Evolutionary conservation across 805 yeast genomes (phyloP).

Genomic region (Danielia oregonensis): DNA sequence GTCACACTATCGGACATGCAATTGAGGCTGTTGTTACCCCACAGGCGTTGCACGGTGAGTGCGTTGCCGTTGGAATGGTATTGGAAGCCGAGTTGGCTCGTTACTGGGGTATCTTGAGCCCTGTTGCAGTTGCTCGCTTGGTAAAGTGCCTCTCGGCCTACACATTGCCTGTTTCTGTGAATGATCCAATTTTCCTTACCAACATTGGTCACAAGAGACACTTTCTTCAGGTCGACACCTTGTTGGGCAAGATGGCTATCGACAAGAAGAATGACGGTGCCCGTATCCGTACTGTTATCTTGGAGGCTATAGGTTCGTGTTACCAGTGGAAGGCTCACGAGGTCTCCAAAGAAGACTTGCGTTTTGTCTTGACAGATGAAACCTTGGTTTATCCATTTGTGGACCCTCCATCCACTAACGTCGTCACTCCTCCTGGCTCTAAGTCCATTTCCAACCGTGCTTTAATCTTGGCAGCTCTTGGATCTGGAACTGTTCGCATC

Average conservation of each 20-base stretch:
- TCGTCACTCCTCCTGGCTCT: slow-evolving; percentile 88
- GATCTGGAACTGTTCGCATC: slow-evolving; percentile 77
- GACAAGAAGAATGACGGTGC: slow-evolving; percentile 96
- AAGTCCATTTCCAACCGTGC: slow-evolving; percentile 97
- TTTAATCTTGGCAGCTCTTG: slow-evolving; percentile 85
- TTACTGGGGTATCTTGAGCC: slow-evolving; percentile 80
- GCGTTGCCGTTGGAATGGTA: slow-evolving; percentile 97
- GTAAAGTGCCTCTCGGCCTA: slow-evolving; percentile 80
- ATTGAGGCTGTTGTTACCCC: slow-evolving; percentile 97
- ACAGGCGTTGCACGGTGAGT: slow-evolving; percentile 94
- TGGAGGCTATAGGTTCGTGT: slow-evolving; percentile 84
- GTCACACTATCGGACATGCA: slow-evolving; percentile 97
- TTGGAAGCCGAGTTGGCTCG: slow-evolving; percentile 95
- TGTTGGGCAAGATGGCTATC: slow-evolving; percentile 84
- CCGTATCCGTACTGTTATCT: slow-evolving; percentile 79
- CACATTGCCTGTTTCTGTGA: slow-evolving; percentile 75
- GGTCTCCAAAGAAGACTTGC: slow-evolving; percentile 75
- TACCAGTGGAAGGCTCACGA: slow-evolving; percentile 83
- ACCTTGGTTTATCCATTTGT: slow-evolving; percentile 60
- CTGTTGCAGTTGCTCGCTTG: slow-evolving; percentile 91
- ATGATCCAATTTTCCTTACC: slow-evolving; percentile 63
- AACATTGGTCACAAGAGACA: slow-evolving; percentile 60
- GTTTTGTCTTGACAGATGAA: slow-evolving; percentile 81
- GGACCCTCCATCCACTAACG: slow-evolving; percentile 36
- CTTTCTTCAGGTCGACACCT: slow-evolving; percentile 68